Base-by-base conservation (phyloP, 2,329 filamentous ascomycete species). In the Fusarium veterinarium region DNA sequence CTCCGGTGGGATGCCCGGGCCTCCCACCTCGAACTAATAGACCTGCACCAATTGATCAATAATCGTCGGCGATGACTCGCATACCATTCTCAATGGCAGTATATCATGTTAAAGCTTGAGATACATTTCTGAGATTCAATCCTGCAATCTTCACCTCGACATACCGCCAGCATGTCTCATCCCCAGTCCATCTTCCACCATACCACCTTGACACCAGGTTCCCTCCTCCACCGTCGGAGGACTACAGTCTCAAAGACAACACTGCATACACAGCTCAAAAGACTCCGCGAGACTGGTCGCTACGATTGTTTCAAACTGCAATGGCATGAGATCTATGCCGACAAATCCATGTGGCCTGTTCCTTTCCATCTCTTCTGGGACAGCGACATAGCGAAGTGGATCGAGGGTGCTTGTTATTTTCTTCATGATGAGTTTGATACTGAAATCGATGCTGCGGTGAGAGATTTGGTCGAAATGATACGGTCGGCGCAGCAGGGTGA, bases 301-400 rank as follows among this genome's bases (percentile, higher is more conserved):
- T 89, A 89, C 69, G 84, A 89, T 71, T 88, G 86, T 48, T 91
- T 91, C 80, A 86, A 86, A 71, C 78, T 91, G 23, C 67, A 86
- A 77, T 90, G 87, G 87, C 86, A 90, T 71, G 81, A 85, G 0
- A 81, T 82, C 4, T 91, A 91, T 75, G 82, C 82, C 19, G 84
- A 89, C 52, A 78, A 83, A 56, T 83, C 84, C 2, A 74, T 73
- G 68, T 90, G 87, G 86, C 89, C 89, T 1, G 83, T 90, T 2
- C 87, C 88, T 0, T 86, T 87, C 28, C 87, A 89, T 71, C 78
- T 91, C 82, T 91, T 91, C 75, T 91, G 89, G 88, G 89, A 91
- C 73, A 84, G 82, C 72, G 64, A 67, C 4, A 40, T 67, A 16
- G 64, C 63, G 0, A 73, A 73, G 31, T 73, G 71, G 71, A 73